Evolutionary conservation across 2,329 filamentous ascomycete genomes (phyloP).

Genomic region (Colletotrichum tofieldiae): DNA sequence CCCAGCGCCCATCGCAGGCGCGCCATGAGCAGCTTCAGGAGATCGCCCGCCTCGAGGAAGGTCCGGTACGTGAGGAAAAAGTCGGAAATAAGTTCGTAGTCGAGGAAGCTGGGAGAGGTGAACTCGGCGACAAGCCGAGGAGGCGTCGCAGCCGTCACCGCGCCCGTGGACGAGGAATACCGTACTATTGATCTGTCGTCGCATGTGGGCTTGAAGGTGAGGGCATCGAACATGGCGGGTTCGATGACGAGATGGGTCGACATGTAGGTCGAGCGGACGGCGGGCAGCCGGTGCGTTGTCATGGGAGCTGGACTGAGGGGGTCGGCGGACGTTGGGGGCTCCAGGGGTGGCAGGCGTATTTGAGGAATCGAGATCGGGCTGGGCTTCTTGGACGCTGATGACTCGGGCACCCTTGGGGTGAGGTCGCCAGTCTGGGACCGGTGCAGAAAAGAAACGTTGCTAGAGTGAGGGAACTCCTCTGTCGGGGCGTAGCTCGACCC

Average conservation of each 20-base stretch:
- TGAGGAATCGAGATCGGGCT: conserved; percentile 57
- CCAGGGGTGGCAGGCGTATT: conserved; percentile 48
- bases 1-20: conserved; percentile 89
- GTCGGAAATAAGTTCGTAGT: conserved; percentile 97
- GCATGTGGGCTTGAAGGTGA: conserved; percentile 84
- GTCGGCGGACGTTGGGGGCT: conserved; percentile 44
- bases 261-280: conserved; percentile 63
- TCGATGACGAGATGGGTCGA: conserved; percentile 70
- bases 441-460: conserved; percentile 67
- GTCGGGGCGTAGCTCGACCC: conserved; percentile 86
- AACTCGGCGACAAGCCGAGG: conserved; percentile 95
- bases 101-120: conserved; percentile 93
- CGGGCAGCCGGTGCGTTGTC: conserved; percentile 57
- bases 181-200: conserved; percentile 88
- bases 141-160: conserved; percentile 91
- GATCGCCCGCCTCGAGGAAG: conserved; percentile 83
- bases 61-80: conserved; percentile 97
- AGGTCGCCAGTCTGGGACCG: conserved; percentile 53
- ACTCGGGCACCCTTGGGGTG: conserved; percentile 51
- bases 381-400: conserved; percentile 53
- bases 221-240: conserved; percentile 85
- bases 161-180: conserved; percentile 78
- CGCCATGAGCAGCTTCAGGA: conserved; percentile 88
- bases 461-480: conserved; percentile 77
- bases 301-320: conserved; percentile 43